These are phyloP conservation scores for Yarrowia sp. DNA, from an alignment of 805 yeast genomes.

Conservation along the genomic window DNA sequence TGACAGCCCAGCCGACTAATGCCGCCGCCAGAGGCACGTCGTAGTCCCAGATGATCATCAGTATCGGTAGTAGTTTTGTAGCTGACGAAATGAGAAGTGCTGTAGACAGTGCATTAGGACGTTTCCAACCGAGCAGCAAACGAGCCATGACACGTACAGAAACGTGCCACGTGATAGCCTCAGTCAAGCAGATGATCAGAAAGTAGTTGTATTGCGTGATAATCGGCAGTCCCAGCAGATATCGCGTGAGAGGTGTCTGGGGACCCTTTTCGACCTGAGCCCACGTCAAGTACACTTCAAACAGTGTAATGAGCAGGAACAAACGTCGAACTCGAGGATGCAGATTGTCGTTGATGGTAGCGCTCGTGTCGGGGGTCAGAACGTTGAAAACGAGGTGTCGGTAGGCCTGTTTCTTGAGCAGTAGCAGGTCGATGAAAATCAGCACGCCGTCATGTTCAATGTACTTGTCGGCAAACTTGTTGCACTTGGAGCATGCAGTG, in stretches of 20 bases:
- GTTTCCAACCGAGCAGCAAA: constrained; percentile 40
- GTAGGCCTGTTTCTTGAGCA: constrained; percentile 75
- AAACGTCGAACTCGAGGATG: constrained; percentile 42
- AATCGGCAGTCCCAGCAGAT: constrained; percentile 37
- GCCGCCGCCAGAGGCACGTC: constrained; percentile 68
- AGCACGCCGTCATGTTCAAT: constrained; percentile 86
- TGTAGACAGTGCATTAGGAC: constrained; percentile 52
- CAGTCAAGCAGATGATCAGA: constrained; percentile 39
- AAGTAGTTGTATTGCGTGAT: constrained; percentile 42
- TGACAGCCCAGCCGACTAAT: constrained; percentile 59
- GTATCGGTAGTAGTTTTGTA: constrained; percentile 80
- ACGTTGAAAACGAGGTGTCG: constrained; percentile 82
- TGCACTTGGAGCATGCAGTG: constrained; percentile 72
- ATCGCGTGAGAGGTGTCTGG: constrained; percentile 29
- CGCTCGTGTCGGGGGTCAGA: constrained; percentile 35
- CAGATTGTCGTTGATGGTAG: constrained; percentile 4
- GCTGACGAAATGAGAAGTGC: constrained; percentile 75
- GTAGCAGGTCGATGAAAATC: constrained; percentile 74
- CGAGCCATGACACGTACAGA: constrained; percentile 42
- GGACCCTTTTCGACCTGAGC: constrained; percentile 71
- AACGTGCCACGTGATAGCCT: constrained; percentile 39
- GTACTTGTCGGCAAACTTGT: constrained; percentile 79
- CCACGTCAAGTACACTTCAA: constrained; percentile 91
- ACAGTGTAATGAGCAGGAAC: constrained; percentile 62
- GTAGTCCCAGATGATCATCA: constrained; percentile 96